These are phyloP conservation scores for Anaeromyces robustus DNA, from an alignment of 192 early-diverging fungal species.

Conservation along the genomic window DNA sequence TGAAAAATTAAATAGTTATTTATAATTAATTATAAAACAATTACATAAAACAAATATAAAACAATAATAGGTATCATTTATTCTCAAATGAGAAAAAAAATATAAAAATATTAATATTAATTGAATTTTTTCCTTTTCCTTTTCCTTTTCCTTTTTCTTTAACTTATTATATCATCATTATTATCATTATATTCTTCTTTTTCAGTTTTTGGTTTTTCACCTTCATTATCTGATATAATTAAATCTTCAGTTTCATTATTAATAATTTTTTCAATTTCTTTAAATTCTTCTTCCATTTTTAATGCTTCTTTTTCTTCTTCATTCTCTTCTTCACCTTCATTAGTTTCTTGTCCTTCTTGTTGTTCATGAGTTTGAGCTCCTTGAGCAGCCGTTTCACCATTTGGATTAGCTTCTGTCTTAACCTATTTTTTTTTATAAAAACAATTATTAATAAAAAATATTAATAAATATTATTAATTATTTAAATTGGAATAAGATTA, in stretches of 20 bases:
- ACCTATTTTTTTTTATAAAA: not conserved
- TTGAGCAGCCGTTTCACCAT: not conserved
- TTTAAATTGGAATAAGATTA: no score
- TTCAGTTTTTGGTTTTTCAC: not conserved
- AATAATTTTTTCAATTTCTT: not conserved
- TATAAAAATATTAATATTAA: no score
- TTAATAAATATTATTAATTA: not conserved
- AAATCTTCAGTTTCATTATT: not conserved
- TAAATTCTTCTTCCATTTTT: conserved; percentile 8
- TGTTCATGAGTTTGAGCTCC: not conserved
- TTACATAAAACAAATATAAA: no score
- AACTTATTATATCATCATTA: no score
- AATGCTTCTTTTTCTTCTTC: conserved; percentile 10
- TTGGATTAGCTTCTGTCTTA: not conserved
- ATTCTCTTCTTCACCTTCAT: conserved; percentile 4
- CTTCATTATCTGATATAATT: not conserved
- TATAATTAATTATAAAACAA: no score
- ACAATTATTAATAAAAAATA: not conserved
- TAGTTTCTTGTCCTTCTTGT: not conserved
- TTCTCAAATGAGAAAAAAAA: no score
- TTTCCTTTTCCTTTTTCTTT: no score
- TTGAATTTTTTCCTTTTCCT: no score
- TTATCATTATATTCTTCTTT: not conserved
- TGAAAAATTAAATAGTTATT: no score
- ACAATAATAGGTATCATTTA: no score